phyloP scores from a whole-genome alignment of 305 asterid species.

The Fraxinus greggii region DNA sequence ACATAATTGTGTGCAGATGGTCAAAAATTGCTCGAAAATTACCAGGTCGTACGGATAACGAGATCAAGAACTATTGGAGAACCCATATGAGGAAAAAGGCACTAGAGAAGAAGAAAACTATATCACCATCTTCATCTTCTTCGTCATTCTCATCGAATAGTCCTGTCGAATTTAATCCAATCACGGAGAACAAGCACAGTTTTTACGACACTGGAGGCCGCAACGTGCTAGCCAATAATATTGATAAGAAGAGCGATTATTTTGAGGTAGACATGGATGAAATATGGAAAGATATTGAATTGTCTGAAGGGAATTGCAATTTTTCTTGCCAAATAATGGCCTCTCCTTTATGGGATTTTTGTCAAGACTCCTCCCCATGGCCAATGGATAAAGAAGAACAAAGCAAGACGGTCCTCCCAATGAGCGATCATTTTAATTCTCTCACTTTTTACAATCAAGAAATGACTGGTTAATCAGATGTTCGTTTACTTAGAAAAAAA shows the following conservation, averaged over 20 bases:
- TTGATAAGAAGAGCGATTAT: conserved; percentile 1
- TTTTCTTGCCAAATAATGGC: conserved; percentile 22
- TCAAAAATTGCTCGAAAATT: conserved; percentile 81
- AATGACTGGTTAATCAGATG: conserved; percentile 31
- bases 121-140: conserved; percentile 27
- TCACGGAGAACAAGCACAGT: conserved; percentile 35
- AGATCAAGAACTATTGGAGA: conserved; percentile 91
- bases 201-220: conserved; percentile 65
- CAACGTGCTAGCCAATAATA: background rate
- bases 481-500: conserved; percentile 19
- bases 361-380: conserved; percentile 31
- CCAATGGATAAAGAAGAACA: conserved; percentile 34
- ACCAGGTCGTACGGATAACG: conserved; percentile 94
- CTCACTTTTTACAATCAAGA: conserved; percentile 31
- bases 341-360: conserved; percentile 43
- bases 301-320: conserved; percentile 34
- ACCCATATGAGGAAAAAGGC: conserved; percentile 88
- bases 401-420: conserved; percentile 34
- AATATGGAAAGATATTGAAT: conserved; percentile 56
- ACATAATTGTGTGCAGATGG: conserved; percentile 53
- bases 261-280: conserved; percentile 59
- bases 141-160: conserved; percentile 31
- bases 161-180: conserved; percentile 16
- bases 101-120: conserved; percentile 56
- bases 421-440: conserved; percentile 28